A percentile compares a stretch with the other conserved stretches of the same genome.
Evolutionary conservation across 345 rosid species (phyloP).

Genomic region (Crucihimalaya himalaica): DNA sequence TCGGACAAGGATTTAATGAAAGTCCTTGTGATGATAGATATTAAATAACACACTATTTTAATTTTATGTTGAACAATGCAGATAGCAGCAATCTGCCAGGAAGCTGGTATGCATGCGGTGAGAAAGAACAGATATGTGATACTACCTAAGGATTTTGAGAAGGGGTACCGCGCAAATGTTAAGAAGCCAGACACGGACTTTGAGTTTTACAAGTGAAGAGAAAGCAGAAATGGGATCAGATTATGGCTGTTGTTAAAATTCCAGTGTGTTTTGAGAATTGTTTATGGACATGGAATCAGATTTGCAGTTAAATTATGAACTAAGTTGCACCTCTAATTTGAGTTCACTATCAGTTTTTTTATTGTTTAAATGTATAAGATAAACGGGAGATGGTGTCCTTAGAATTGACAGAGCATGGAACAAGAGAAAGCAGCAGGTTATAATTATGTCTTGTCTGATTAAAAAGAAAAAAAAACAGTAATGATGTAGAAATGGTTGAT

Average conservation of each 20-base stretch:
- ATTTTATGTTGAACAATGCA: constrained; percentile 33
- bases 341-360: constrained; percentile 3
- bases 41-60: neutral
- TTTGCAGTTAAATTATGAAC: constrained; percentile 37
- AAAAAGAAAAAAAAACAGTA: neutral
- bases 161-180: constrained; percentile 95
- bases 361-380: constrained; percentile 10
- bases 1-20: neutral
- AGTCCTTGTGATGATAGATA: neutral
- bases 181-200: constrained; percentile 99
- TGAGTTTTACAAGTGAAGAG: constrained; percentile 84
- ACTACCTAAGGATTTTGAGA: constrained; percentile 95
- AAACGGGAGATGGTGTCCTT: neutral
- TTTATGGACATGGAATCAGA: constrained; percentile 27
- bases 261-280: constrained; percentile 23
- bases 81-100: constrained; percentile 98
- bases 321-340: constrained; percentile 26
- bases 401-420: neutral
- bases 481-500: neutral
- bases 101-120: constrained; percentile 99
- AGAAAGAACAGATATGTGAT: constrained; percentile 97
- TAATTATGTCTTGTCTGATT: neutral
- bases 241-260: constrained; percentile 21
- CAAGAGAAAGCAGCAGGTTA: constrained; percentile 12
- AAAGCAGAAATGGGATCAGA: constrained; percentile 16